Conservation (phyloP, 2,329 filamentous ascomycete species). For the Neofusicoccum laricinum region DNA sequence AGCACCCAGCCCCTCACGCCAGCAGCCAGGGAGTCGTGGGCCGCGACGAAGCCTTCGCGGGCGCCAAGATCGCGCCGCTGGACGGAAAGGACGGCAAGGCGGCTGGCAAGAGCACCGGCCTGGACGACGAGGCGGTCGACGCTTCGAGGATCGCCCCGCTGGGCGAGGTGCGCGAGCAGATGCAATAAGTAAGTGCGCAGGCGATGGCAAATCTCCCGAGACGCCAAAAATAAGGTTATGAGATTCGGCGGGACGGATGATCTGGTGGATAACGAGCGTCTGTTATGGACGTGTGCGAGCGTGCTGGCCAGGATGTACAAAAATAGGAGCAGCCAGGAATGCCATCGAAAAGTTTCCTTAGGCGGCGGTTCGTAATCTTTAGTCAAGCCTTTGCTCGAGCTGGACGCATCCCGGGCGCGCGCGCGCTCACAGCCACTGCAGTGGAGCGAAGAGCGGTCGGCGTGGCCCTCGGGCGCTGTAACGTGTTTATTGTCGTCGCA, state of each 20-base stretch:
- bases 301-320: background rate
- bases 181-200: background rate
- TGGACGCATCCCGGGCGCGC: background rate
- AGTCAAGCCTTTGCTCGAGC: background rate
- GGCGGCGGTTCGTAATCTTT: background rate
- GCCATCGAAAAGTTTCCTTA: background rate
- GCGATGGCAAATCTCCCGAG: background rate
- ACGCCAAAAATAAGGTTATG: constrained; percentile 2
- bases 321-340: constrained; percentile 3
- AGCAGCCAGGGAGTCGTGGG: constrained; percentile 25
- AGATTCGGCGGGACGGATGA: background rate
- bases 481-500: constrained; percentile 1
- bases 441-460: background rate
- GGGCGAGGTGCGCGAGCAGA: constrained; percentile 21
- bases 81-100: constrained; percentile 5
- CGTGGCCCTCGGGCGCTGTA: background rate
- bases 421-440: background rate
- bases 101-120: constrained; percentile 9
- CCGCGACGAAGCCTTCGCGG: constrained; percentile 24
- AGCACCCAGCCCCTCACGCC: constrained; percentile 24
- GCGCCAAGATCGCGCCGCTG: constrained; percentile 25
- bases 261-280: background rate
- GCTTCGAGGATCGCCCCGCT: constrained; percentile 21
- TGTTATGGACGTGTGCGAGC: background rate
- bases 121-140: constrained; percentile 26